Percentiles rank a stretch among this genome's conserved stretches.
These are phyloP conservation scores for Coemansia sp. DNA, from an alignment of 192 early-diverging fungal genomes.

Conservation along the genomic window DNA sequence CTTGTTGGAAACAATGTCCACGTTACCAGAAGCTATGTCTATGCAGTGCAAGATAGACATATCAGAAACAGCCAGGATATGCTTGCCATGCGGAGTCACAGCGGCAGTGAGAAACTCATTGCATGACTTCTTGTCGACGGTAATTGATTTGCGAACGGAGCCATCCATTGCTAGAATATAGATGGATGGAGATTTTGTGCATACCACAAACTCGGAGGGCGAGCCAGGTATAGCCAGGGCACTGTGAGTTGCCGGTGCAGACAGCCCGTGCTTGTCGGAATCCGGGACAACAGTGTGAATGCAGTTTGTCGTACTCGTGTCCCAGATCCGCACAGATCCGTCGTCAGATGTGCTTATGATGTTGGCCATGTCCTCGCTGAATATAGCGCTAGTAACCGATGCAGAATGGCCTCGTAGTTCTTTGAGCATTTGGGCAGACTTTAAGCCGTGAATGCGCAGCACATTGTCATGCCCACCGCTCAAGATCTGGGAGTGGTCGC, in stretches of 20 bases:
- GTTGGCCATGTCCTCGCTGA: conserved; percentile 63
- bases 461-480: conserved; percentile 78
- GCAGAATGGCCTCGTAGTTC: conserved; percentile 91
- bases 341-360: conserved; percentile 83
- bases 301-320: conserved; percentile 70
- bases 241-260: conserved; percentile 39
- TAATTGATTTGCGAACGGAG: conserved; percentile 52
- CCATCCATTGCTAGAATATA: conserved; percentile 71
- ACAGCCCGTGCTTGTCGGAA: conserved; percentile 53
- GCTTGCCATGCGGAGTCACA: conserved; percentile 76
- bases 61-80: conserved; percentile 74
- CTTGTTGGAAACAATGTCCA: conserved; percentile 44
- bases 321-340: conserved; percentile 86
- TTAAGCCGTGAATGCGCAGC: conserved; percentile 82
- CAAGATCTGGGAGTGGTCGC: conserved; percentile 76
- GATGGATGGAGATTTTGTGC: conserved; percentile 70
- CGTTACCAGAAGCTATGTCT: conserved; percentile 58
- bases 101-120: conserved; percentile 59
- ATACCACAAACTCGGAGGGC: conserved; percentile 68
- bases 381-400: conserved; percentile 79
- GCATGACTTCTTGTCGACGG: conserved; percentile 42
- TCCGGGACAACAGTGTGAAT: conserved; percentile 56
- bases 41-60: conserved; percentile 68
- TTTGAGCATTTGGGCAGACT: conserved; percentile 87
- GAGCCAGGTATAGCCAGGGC: conserved; percentile 68